Evolutionary conservation across 495 filamentous ascomycete genomes (phyloP), one percentile per base, ranked within the genome.

Genomic region (Hypoxylon rickii): DNA sequence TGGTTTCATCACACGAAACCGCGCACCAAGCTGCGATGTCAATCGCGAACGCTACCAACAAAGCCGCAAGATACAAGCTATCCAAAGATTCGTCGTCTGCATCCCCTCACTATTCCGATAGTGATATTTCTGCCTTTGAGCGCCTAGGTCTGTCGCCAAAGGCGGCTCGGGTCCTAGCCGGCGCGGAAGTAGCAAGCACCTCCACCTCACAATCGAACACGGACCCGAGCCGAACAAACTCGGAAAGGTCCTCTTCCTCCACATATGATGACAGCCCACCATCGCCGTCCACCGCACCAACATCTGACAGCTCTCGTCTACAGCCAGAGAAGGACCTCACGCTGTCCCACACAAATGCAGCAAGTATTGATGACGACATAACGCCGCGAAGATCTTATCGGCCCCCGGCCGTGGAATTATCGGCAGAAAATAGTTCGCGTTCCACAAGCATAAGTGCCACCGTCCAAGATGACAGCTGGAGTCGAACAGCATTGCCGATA

Each of bases 161-260:
- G 38, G 56, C 40, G 3, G 59, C 63, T 1, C 66, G 53, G 21
- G 48, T 64, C 17, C 50, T 64, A 4, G 63, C 43, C 22, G 59
- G 59, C 12, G 34, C 26, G 3, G 66, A 69, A 7, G 51, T 38
- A 34, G 43, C 44, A 7, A 63, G 59, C 36, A 58, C 46, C 34
- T 64, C 66, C 11, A 54, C 56, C 3, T 51, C 56, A 34, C 55
- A 63, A 38, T 68, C 63, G 18, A 59, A 64, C n/a, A 64, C 56
- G 1, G 57, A 66, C 18, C 66, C 55, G n/a, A 69, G 66, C 32
- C 56, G 59, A 7, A 53, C 55, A 7, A 66, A 44, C 11, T 79
- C 75, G 0, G 76, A 79, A 44, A 70, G 72, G 16, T 79, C 76
- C 0, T 78, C 74, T 7, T 78, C 76, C 11, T 79, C 76, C 0